These are phyloP conservation scores for Vitis vinifera DNA, from an alignment of 164 flowering plant species.

Conservation along the genomic window ASM3070453v1 NC_081809.1:9375001-9375500, in stretches of 20 bases:
- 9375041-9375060: constrained; percentile 13
- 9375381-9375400: too few relatives aligned
- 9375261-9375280: too few relatives aligned
- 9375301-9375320: too few relatives aligned
- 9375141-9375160: not conserved
- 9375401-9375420: too few relatives aligned
- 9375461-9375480: too few relatives aligned
- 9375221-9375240: constrained; percentile 36
- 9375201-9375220: constrained; percentile 59
- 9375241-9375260: too few relatives aligned
- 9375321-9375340: too few relatives aligned
- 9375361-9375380: not conserved
- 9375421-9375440: too few relatives aligned
- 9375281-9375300: too few relatives aligned
- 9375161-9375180: constrained; percentile 50
- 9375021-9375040: constrained; percentile 28
- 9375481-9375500: too few relatives aligned
- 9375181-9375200: constrained; percentile 36
- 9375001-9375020: constrained; percentile 36
- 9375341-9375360: not conserved
- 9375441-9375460: too few relatives aligned
- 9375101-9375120: not conserved
- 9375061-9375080: not conserved
- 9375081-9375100: not conserved
- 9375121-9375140: not conserved